A percentile compares a stretch with the other conserved stretches of the same genome.
Conservation (phyloP, 768 basidiomycete species). For the Boletales sp. region DNA sequence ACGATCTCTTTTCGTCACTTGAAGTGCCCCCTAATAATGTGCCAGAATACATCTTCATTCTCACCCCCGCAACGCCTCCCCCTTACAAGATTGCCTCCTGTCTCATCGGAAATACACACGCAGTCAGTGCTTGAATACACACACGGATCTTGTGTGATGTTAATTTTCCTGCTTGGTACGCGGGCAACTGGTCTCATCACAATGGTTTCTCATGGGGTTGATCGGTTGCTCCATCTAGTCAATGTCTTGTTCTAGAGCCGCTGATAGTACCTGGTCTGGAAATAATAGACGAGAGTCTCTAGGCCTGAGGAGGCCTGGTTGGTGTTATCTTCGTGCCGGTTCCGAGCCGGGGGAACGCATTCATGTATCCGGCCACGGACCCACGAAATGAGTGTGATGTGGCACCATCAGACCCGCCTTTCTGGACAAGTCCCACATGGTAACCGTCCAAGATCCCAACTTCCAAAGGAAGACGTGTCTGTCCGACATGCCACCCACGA, state of each 20-base stretch:
- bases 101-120: constrained; percentile 17
- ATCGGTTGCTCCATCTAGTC: constrained; percentile 1
- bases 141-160: constrained; percentile 35
- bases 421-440: neutral
- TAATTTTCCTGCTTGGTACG: constrained; percentile 10
- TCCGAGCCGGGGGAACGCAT: constrained; percentile 15
- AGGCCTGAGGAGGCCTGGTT: constrained; percentile 28
- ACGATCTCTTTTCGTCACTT: neutral
- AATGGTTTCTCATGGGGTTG: constrained; percentile 22
- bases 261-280: neutral
- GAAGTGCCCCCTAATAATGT: neutral
- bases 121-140: constrained; percentile 24
- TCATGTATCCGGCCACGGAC: neutral
- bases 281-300: neutral
- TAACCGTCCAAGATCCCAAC: neutral
- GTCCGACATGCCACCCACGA: neutral
- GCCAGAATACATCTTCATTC: constrained; percentile 15
- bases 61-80: constrained; percentile 21
- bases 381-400: too few species aligned
- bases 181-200: constrained; percentile 13
- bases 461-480: neutral
- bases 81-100: constrained; percentile 6
- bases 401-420: neutral
- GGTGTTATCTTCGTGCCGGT: constrained; percentile 22
- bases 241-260: neutral